Conservation (phyloP, 2,329 filamentous ascomycete species). For the Hypoxylon sp. region DNA sequence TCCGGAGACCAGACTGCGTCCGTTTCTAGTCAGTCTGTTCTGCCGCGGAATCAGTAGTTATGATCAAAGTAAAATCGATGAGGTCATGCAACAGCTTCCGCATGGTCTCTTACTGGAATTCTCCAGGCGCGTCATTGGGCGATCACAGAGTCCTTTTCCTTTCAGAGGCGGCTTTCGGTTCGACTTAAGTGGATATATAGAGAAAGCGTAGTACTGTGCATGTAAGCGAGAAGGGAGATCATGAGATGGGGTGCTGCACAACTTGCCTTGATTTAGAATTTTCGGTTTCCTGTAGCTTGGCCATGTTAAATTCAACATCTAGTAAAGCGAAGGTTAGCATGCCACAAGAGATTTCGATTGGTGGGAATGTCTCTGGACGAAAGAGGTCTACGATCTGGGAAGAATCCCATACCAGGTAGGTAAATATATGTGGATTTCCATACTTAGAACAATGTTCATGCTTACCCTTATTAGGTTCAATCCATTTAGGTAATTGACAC, state of each 20-base stretch:
- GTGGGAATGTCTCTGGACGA: neutral
- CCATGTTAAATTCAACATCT: neutral
- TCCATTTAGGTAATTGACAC: too few species aligned
- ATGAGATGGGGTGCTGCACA: neutral
- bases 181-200: neutral
- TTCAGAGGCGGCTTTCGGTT: neutral
- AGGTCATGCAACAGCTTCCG: neutral
- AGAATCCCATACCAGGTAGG: neutral
- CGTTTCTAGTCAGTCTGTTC: neutral
- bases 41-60: neutral
- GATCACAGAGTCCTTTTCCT: too few species aligned
- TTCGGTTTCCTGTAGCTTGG: neutral
- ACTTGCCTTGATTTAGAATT: neutral
- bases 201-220: neutral
- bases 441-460: neutral
- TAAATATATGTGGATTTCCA: neutral
- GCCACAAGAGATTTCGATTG: neutral
- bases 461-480: neutral
- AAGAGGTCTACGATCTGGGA: neutral
- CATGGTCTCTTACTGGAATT: neutral
- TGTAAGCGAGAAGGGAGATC: neutral
- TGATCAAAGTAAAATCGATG: neutral
- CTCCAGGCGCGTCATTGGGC: neutral
- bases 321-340: neutral
- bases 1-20: neutral